Evolutionary conservation across 2,329 filamentous ascomycete species (phyloP).

Genomic region (Elsinoe perseae): DNA sequence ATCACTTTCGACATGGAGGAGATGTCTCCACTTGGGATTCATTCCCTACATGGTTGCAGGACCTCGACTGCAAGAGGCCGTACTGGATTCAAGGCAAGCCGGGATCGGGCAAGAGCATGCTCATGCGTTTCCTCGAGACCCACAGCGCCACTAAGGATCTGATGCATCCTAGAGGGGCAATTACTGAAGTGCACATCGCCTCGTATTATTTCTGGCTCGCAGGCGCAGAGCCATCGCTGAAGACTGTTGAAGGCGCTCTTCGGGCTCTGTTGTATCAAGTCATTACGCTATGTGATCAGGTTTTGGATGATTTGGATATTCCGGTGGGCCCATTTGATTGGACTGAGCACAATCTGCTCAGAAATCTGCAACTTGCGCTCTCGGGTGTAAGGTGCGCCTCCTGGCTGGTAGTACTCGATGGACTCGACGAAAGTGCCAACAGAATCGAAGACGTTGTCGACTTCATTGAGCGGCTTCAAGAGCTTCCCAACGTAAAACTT

Average conservation of each 20-base stretch:
- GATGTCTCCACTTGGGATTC: slow-evolving; percentile 19
- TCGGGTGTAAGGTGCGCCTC: not conserved
- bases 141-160: not conserved
- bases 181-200: not conserved
- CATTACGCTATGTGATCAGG: not conserved
- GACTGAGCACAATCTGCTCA: not conserved
- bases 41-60: not conserved
- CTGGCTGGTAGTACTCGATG: not conserved
- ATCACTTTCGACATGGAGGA: not conserved
- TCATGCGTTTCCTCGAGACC: not conserved
- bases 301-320: not conserved
- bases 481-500: not conserved
- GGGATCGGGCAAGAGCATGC: slow-evolving; percentile 1
- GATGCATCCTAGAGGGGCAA: not conserved
- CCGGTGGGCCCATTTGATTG: not conserved
- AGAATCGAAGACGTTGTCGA: not conserved
- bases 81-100: slow-evolving; percentile 16
- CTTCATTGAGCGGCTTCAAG: not conserved
- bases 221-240: not conserved
- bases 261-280: not conserved
- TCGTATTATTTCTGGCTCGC: not conserved
- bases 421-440: not conserved
- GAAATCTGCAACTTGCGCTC: not conserved
- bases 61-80: slow-evolving; percentile 14
- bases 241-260: not conserved